Conservation (phyloP, 2,329 filamentous ascomycete genomes). For the Trichocomaceae sp. region DNA sequence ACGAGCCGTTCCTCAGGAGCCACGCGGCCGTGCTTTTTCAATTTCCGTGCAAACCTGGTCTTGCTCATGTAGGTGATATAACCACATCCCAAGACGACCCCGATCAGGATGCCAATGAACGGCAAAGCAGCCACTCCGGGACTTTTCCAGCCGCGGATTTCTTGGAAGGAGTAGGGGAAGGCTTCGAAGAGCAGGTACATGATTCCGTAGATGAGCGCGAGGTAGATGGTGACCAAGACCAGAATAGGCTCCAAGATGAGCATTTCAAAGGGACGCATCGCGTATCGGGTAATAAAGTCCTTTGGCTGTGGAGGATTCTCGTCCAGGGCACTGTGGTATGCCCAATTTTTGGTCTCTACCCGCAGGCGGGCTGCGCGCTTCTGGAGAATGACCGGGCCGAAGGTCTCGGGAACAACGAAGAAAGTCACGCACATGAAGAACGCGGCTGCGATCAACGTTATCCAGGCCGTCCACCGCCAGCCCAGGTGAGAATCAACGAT, state of each 20-base stretch:
- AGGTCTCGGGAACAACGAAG: conserved; percentile 48
- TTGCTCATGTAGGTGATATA: conserved; percentile 28
- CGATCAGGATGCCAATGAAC: conserved; percentile 41
- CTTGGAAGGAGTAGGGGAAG: conserved; percentile 33
- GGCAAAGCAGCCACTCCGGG: conserved; percentile 40
- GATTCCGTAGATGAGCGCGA: conserved; percentile 30
- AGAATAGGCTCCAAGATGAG: conserved; percentile 43
- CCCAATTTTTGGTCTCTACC: conserved; percentile 43
- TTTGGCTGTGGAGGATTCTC: conserved; percentile 30
- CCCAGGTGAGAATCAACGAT: conserved; percentile 45
- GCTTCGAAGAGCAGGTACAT: conserved; percentile 28
- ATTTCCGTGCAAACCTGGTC: conserved; percentile 24
- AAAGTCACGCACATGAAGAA: conserved; percentile 39
- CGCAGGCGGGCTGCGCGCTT: conserved; percentile 44
- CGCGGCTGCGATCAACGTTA: conserved; percentile 45
- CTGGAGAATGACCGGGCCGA: conserved; percentile 42
- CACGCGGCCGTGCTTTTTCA: conserved; percentile 16
- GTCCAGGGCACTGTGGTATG: conserved; percentile 39
- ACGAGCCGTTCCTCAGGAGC: conserved; percentile 42
- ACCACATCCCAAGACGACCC: conserved; percentile 31
- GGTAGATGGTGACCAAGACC: conserved; percentile 38
- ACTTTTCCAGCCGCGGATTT: conserved; percentile 37
- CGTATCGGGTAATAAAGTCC: conserved; percentile 34
- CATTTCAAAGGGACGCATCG: conserved; percentile 38
- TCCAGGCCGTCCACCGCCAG: conserved; percentile 55